A percentile compares a stretch with the other conserved stretches of the same genome.
Evolutionary conservation across 306 rosid species (phyloP).

Genomic region (Geum urbanum): DNA sequence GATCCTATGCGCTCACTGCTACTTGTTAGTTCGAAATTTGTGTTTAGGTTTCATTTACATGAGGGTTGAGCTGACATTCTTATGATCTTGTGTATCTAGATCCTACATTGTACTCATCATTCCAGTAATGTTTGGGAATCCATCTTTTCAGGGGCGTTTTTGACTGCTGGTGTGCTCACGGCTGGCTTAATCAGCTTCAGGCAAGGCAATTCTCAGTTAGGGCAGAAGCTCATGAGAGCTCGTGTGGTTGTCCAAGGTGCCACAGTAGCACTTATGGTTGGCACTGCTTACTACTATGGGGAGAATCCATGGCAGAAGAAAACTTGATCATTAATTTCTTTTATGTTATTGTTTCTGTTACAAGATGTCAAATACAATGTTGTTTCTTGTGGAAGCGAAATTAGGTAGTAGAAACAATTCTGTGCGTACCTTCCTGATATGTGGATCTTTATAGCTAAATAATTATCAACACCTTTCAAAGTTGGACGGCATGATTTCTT

Average conservation of each 20-base stretch:
- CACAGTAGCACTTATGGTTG: conserved; percentile 88
- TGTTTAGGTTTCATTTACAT: background rate
- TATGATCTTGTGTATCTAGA: background rate
- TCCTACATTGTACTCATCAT: background rate
- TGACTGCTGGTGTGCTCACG: conserved; percentile 81
- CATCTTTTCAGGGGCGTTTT: conserved; percentile 59
- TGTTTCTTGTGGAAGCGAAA: background rate
- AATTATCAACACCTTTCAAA: background rate
- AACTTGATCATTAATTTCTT: conserved; percentile 25
- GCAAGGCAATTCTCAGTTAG: conserved; percentile 76
- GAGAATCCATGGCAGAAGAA: conserved; percentile 66
- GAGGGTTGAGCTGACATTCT: background rate
- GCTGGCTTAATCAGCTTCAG: conserved; percentile 85
- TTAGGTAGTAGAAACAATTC: background rate
- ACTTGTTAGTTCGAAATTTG: background rate
- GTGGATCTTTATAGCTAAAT: background rate
- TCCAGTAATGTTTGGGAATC: background rate
- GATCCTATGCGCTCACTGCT: background rate
- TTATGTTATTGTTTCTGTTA: background rate
- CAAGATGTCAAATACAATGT: background rate
- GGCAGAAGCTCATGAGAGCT: conserved; percentile 91
- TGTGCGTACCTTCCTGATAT: background rate
- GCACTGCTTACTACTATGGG: conserved; percentile 78
- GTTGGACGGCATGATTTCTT: background rate
- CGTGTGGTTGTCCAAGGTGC: conserved; percentile 90